Conservation (phyloP, 768 basidiomycete genomes). For the Xerocomellus intermedius region DNA sequence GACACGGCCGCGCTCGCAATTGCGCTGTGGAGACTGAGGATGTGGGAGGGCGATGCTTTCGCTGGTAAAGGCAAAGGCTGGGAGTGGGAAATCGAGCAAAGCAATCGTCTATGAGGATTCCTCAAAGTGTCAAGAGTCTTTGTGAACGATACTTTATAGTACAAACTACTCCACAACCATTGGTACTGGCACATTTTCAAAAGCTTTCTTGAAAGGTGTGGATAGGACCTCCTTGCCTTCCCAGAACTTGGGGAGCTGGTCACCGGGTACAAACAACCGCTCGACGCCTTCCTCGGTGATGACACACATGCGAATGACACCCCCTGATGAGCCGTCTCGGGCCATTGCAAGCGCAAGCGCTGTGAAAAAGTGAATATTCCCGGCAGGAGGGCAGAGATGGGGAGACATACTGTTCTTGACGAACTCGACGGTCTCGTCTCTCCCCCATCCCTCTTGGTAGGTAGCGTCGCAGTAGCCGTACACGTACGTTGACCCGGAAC, state of each 20-base stretch:
- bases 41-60: slow-evolving; percentile 63
- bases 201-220: slow-evolving; percentile 21
- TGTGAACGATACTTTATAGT: slow-evolving; percentile 1
- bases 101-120: slow-evolving; percentile 2
- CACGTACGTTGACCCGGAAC: slow-evolving; percentile 95
- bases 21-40: slow-evolving; percentile 75
- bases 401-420: slow-evolving; percentile 85
- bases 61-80: slow-evolving; percentile 28
- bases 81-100: slow-evolving; percentile 29
- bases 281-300: slow-evolving; percentile 93
- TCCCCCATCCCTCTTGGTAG: slow-evolving; percentile 87
- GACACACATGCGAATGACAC: slow-evolving; percentile 95
- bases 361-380: slow-evolving; percentile 31
- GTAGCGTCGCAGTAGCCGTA: slow-evolving; percentile 99
- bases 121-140: neutral
- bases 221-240: slow-evolving; percentile 75
- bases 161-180: slow-evolving; percentile 45
- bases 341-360: slow-evolving; percentile 96
- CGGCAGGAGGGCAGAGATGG: neutral
- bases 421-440: slow-evolving; percentile 88
- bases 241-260: slow-evolving; percentile 89
- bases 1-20: slow-evolving; percentile 66
- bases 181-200: slow-evolving; percentile 32
- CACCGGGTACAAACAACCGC: slow-evolving; percentile 87
- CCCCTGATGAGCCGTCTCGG: slow-evolving; percentile 96